Evolutionary conservation across 768 basidiomycete species (phyloP), one percentile per base, ranked within the genome.

Genomic region (Fomitopsis pulvina): DNA sequence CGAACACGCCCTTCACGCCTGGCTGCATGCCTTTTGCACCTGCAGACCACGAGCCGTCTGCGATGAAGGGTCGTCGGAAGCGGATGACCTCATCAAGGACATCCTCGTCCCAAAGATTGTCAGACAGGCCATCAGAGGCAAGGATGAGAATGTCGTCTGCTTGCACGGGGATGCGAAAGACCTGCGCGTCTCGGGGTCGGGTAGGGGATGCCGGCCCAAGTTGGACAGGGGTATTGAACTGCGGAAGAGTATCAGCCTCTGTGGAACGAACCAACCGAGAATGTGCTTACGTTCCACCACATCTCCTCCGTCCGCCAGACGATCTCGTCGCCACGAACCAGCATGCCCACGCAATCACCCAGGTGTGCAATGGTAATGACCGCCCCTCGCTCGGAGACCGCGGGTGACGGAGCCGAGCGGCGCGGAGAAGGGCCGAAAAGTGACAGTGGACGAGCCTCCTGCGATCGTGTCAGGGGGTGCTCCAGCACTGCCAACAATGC

Each of bases 221-320:
- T 57, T 83, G 81, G 25, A 75, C 71, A 0, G 80, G 82, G n/a
- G 76, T 78, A 57, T 83, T 83, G 65, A 83, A 83, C 72, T 71
- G 50, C 30, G 41, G 20, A 28, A 29, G 27, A 48, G 26, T 2
- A 20, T 21, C 48, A 56, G 46, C 49, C 38, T 14, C 11, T 34
- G 16, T 9, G n/a, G 21, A 40, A 46, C 30, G 32, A 46, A 29
- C 16, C 16, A 32, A 49, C 18, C n/a, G 29, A 21, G 2, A 20
- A 21, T 37, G 20, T 26, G 73, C 80, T 63, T 60, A 81, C 81
- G 12, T 75, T 77, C 78, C 91, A 92, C 81, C 92, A 93, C 89
- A 95, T 94, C 66, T 96, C 94, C 38, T 88, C 80, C 43, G 83
- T 87, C 27, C 92, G 76, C 83, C 92, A 96, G 1, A 82, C 79